Evolutionary conservation across 371 early-diverging fungal genomes (phyloP), one percentile per base, ranked within the genome.

Genomic region (Sporodiniella umbellata): DNA sequence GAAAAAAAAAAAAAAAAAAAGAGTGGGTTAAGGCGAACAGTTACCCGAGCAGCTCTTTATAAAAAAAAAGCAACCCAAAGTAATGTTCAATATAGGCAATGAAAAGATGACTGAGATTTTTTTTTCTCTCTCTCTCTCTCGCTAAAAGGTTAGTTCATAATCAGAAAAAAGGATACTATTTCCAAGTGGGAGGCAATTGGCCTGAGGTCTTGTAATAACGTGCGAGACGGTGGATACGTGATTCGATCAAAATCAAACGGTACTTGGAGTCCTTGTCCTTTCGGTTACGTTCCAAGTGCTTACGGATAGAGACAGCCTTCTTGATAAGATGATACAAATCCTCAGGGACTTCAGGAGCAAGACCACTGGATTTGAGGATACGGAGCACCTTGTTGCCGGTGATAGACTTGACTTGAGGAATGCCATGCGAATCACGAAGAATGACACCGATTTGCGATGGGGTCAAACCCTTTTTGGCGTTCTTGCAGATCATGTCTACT

Each of bases 181-280:
- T 98, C 99, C 99, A 99, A 88, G 88, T 97, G 62, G 98, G 93
- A 60, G 99, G 90, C 61, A 99, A 84, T 79, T 92, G 89, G 64
- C 98, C 98, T 66, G 88, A 83, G 70, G 90, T 93, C 92, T 98
- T 98, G 94, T 99, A 99, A 93, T 99, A 99, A 70, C 99, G 94
- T 64, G 95, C 90, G 62, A 99, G 90, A 86, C 99, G 94, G 86
- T 95, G 96, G 74, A 99, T 92, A 85, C 99, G 90, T 59, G 99
- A 96, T 80, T 99, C 99, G 62, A 96, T 89, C 48, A 99, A 84
- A 89, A 97, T 98, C 61, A 99, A 87, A 69, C 99, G 95, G 90
- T 96, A 99, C 92, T 99, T 99, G 80, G 96, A 86, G 81, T 97
- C 98, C 68, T 83, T 86, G 81, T 99, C 99, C 87, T 99, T 99